Percentiles rank a stretch among this genome's conserved stretches.
phyloP scores from a whole-genome alignment of 2,329 filamentous ascomycete species.

The Colletotrichum incanum region DNA sequence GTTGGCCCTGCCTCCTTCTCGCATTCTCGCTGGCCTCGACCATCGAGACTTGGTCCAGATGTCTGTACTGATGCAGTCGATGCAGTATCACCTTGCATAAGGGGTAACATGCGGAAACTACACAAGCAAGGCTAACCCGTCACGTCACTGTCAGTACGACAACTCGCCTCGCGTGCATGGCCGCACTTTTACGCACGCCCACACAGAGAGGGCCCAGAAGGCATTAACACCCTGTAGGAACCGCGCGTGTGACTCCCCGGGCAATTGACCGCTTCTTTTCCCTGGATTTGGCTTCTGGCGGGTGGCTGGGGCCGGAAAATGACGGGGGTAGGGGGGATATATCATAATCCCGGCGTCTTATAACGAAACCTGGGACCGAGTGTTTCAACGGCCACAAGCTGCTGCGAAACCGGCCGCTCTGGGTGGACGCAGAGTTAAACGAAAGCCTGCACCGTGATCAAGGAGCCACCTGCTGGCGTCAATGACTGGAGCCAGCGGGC shows the following conservation, averaged over 20 bases:
- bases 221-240: conserved; percentile 15
- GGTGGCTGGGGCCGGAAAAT: conserved; percentile 28
- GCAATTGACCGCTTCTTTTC: conserved; percentile 38
- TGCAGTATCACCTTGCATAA: conserved; percentile 34
- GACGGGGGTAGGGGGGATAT: conserved; percentile 32
- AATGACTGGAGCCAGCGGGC: conserved; percentile 13
- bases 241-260: conserved; percentile 11
- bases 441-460: conserved; percentile 14
- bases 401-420: conserved; percentile 23
- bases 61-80: neutral
- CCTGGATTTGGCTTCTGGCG: conserved; percentile 12
- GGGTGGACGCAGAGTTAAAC: conserved; percentile 14
- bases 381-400: conserved; percentile 38
- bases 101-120: conserved; percentile 23
- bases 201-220: conserved; percentile 1
- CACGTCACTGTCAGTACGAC: conserved; percentile 36
- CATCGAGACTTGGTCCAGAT: neutral
- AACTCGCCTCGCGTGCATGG: conserved; percentile 20
- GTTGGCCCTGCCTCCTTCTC: conserved; percentile 14
- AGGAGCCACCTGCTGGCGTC: neutral
- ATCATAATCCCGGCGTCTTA: conserved; percentile 35
- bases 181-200: conserved; percentile 11
- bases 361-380: conserved; percentile 29
- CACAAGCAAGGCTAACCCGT: conserved; percentile 27
- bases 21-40: neutral